phyloP scores from a whole-genome alignment of 306 rosid genomes.

The Vigna reflexopilosa region DNA sequence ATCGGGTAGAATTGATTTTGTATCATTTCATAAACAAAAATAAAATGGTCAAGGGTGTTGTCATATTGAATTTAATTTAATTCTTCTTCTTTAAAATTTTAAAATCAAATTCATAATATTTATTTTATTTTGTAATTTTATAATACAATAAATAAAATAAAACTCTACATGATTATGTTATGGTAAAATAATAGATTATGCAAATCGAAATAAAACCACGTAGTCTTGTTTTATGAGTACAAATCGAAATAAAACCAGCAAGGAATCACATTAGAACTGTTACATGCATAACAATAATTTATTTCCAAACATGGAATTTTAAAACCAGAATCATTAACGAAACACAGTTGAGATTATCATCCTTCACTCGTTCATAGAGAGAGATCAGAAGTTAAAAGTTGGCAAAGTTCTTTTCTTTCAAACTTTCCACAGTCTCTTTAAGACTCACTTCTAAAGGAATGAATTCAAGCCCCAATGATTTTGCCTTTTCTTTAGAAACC shows the following conservation, averaged over 20 bases:
- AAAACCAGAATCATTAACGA: background rate
- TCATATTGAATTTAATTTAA: too few species aligned
- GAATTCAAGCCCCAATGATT: slow-evolving; percentile 67
- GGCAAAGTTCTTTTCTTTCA: slow-evolving; percentile 59
- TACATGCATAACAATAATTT: background rate
- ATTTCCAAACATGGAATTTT: background rate
- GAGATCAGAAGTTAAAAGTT: slow-evolving; percentile 41
- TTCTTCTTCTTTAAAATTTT: too few species aligned
- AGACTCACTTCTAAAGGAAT: slow-evolving; percentile 59
- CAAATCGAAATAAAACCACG: too few species aligned
- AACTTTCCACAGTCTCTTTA: slow-evolving; percentile 67
- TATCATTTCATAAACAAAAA: too few species aligned
- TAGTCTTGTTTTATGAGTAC: too few species aligned
- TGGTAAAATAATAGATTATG: too few species aligned
- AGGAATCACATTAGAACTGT: background rate
- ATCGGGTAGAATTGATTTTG: too few species aligned
- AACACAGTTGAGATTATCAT: background rate
- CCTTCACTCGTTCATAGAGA: background rate
- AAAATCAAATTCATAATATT: too few species aligned
- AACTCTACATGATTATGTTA: too few species aligned
- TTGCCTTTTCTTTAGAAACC: slow-evolving; percentile 66
- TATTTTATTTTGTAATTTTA: too few species aligned
- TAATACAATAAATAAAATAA: too few species aligned
- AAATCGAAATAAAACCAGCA: background rate
- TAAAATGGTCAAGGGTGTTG: too few species aligned